Evolutionary conservation across 441 rosid genomes (phyloP), one percentile per base, ranked within the genome.

Genomic region (Daphne laureola): DNA sequence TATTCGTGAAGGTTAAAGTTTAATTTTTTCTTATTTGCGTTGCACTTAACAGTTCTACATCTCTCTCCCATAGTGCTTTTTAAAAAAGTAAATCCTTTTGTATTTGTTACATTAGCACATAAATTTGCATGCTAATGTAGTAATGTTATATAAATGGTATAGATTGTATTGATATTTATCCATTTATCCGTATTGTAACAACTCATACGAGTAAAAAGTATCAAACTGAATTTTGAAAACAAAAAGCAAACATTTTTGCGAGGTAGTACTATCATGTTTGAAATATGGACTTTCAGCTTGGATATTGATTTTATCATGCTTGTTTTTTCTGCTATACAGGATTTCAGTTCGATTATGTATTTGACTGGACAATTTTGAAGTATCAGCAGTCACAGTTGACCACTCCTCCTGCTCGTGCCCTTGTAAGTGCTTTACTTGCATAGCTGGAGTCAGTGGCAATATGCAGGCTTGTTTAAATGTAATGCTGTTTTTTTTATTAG

Each of bases 331-430:
- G 62, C 74, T 21, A 7, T 43, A 26, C 75, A 94, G 98, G 98
- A 57, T 94, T 94, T 68, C 98, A 94, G 72, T 88, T 84, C 63
- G 99, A 94, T 69, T 82, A 94, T 45, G 94, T 94, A 15, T 94
- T 87, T 73, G 99, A 93, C 66, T 93, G 99, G 99, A 90, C 97
- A 51, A 90, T 94, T 57, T 67, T 90, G 81, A 94, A 94, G 75
- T 90, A 90, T 67, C 98, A 90, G 78, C 96, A 90, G 65, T 79
- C 98, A 53, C 99, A 87, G 60, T 71, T 81, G 60, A 68, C 89
- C 14, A 79, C 87, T 63, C 87, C 95, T 47, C 80, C 96, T 15
- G 44, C 88, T 25, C 87, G 84, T 72, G 73, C 86, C 40, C 53
- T 70, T 46, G 90, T 77, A 71, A 82, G 80, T 65, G 7, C 46